Conservation (phyloP, 768 basidiomycete species). For the Agaricus subrufescens region DNA sequence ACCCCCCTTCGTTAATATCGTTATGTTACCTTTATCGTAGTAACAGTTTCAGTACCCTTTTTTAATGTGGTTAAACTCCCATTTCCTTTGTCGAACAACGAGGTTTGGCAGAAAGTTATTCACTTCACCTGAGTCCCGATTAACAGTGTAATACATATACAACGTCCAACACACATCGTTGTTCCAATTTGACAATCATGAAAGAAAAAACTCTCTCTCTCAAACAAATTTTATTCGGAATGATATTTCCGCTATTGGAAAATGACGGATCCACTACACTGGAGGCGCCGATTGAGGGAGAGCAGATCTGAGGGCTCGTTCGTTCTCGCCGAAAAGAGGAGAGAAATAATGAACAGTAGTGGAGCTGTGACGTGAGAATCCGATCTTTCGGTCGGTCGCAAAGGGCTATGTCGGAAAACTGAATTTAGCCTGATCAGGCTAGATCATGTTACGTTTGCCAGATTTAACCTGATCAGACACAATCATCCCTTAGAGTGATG, state of each 20-base stretch:
- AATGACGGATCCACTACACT: too few species aligned
- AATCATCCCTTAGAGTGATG: too few species aligned
- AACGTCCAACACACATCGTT: slow-evolving; percentile 75
- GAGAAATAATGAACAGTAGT: slow-evolving; percentile 27
- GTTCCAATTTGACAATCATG: slow-evolving; percentile 57
- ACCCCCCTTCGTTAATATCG: background rate
- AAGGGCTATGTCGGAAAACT: background rate
- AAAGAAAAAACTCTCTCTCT: slow-evolving; percentile 68
- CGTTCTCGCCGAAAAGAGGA: too few species aligned
- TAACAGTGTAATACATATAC: slow-evolving; percentile 74
- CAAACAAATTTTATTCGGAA: slow-evolving; percentile 19
- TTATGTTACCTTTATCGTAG: background rate
- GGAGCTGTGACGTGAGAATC: slow-evolving; percentile 10
- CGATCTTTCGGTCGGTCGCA: slow-evolving; percentile 4
- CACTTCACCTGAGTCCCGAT: slow-evolving; percentile 63
- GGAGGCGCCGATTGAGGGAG: too few species aligned
- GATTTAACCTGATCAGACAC: too few species aligned
- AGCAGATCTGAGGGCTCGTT: too few species aligned
- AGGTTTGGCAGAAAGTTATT: background rate
- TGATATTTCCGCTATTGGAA: too few species aligned
- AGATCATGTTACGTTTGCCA: too few species aligned
- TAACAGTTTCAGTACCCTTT: background rate
- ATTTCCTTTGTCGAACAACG: background rate
- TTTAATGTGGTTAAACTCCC: background rate
- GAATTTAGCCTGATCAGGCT: too few species aligned